These are phyloP conservation scores for Cordyceps tenuipes DNA, from an alignment of 2,329 filamentous ascomycete species.

Conservation along the genomic window DNA sequence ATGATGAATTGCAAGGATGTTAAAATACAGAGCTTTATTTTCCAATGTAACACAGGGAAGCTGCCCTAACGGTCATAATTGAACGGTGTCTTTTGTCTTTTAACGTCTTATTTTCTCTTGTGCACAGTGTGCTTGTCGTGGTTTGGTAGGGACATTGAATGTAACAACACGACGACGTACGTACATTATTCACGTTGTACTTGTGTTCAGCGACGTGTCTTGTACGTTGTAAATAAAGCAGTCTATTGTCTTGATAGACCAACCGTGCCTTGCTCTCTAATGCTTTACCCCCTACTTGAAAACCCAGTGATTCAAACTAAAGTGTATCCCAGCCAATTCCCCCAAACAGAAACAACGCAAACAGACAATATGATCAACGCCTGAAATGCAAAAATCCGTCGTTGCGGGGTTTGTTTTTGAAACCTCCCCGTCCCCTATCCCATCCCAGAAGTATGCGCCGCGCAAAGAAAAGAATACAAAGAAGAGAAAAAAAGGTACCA, in stretches of 20 bases:
- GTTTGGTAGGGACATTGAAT: neutral
- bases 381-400: slow-evolving; percentile 6
- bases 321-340: neutral
- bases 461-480: slow-evolving; percentile 4
- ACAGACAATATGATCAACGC: neutral
- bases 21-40: neutral
- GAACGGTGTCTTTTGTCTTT: neutral
- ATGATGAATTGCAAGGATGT: slow-evolving; percentile 2
- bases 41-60: neutral
- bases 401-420: neutral
- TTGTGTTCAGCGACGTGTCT: neutral
- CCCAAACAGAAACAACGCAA: neutral
- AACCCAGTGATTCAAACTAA: neutral
- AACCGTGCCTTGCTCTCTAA: neutral
- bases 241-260: neutral
- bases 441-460: slow-evolving; percentile 2
- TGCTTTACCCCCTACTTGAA: neutral
- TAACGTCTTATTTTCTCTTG: neutral
- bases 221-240: neutral
- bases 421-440: neutral
- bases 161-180: neutral
- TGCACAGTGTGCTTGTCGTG: neutral
- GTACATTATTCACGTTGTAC: neutral
- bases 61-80: slow-evolving; percentile 1
- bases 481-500: neutral